These are phyloP conservation scores for Apiospora malaysiana DNA, from an alignment of 2,329 filamentous ascomycete species.

Conservation along the genomic window DNA sequence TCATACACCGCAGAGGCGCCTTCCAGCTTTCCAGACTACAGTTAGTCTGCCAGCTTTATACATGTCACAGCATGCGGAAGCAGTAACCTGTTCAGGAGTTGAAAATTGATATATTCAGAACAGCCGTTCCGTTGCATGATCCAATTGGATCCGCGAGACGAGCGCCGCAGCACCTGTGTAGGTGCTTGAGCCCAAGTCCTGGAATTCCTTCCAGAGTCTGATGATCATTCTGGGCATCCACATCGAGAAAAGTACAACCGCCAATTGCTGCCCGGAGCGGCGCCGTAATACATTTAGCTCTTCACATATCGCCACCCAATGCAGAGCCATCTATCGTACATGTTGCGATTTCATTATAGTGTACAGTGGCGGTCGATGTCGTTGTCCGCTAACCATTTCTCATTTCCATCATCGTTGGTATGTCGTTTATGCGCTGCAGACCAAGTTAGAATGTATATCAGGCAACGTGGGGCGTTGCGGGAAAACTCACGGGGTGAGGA, in stretches of 20 bases:
- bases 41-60: too few species aligned
- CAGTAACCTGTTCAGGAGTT: background rate
- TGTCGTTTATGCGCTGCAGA: background rate
- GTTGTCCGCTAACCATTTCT: background rate
- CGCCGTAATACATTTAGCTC: background rate
- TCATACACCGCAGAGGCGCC: too few species aligned
- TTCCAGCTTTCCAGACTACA: background rate
- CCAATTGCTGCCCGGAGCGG: background rate
- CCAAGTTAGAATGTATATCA: background rate
- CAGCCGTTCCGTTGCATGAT: background rate
- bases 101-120: constrained; percentile 10
- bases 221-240: background rate
- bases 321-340: constrained; percentile 21
- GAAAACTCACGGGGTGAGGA: constrained; percentile 66
- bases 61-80: too few species aligned
- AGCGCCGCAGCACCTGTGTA: background rate
- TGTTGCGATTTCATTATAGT: constrained; percentile 18
- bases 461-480: background rate
- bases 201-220: background rate
- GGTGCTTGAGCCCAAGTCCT: background rate
- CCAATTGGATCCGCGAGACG: background rate
- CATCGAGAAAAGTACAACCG: background rate
- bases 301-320: background rate
- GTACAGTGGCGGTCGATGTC: background rate
- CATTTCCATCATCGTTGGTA: background rate